Base-by-base conservation (phyloP, 2,329 filamentous ascomycete species). In the Coniochaeta sp. region DNA sequence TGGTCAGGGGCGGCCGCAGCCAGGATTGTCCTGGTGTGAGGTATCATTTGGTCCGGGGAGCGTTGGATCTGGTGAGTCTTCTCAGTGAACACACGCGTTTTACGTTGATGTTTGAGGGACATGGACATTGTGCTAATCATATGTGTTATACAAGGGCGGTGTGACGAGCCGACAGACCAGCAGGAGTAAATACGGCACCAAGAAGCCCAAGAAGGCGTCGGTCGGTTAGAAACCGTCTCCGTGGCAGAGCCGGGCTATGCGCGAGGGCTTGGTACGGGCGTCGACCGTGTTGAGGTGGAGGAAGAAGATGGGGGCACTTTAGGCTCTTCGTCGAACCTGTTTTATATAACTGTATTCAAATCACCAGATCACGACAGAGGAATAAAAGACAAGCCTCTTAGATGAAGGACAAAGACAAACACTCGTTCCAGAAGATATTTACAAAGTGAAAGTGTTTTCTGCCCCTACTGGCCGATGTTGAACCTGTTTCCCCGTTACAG, bases 1-100 rank as follows among this genome's bases (percentile, higher is more conserved):
- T 98, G 66, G 93, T 99, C n/a, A 83, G 95, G 66, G 95, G 95
- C 61, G 95, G 95, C 1, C 83, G 95, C 72, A 87, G 86, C 65
- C 95, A 98, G 83, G 95, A 99, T 87, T 99, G 95, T 79, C 95
- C 95, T 63, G 95, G 95, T 87, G 95, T 99, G 76, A 88, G 93
- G 72, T 99, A 99, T 74, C 91, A 96, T 75, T 79, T 97, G 69
- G 90, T 99, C 47, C 82, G 95, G 72, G 95, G 95, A 34, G 91
- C 93, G 22, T 79, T 96, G 76, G 95, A 99, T 84, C 75, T 99
- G 85, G 93, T 96, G 81, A 70, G 89, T 84, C 14, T n/a, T n/a
- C n/a, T n/a, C n/a, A n/a, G n/a, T n/a, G n/a, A n/a, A n/a, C n/a
- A n/a, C n/a, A n/a, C n/a, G n/a, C n/a, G n/a, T n/a, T n/a, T n/a